These are phyloP conservation scores for Ustilago curta DNA, from an alignment of 1,284 basidiomycete genomes.

Conservation along the genomic window DNA sequence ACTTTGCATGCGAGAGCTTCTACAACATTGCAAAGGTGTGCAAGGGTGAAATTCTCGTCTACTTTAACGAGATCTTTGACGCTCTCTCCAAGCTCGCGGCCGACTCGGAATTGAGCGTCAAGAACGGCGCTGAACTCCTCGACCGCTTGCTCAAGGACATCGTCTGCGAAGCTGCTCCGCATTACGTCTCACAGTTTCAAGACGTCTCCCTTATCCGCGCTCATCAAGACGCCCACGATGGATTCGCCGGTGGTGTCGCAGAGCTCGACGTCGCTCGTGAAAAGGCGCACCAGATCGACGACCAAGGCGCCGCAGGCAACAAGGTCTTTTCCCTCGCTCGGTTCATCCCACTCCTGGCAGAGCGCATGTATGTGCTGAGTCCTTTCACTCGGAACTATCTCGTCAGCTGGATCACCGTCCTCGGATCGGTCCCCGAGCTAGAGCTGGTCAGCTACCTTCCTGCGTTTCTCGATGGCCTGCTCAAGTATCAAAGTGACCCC, in stretches of 20 bases:
- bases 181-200: slow-evolving; percentile 89
- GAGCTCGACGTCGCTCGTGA: slow-evolving; percentile 66
- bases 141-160: slow-evolving; percentile 97
- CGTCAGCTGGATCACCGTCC: slow-evolving; percentile 93
- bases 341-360: slow-evolving; percentile 92
- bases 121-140: slow-evolving; percentile 98
- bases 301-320: slow-evolving; percentile 53
- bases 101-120: slow-evolving; percentile 94
- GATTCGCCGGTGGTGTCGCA: slow-evolving; percentile 51
- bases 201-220: slow-evolving; percentile 72
- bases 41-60: slow-evolving; percentile 94
- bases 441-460: slow-evolving; percentile 94
- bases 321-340: slow-evolving; percentile 87
- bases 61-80: slow-evolving; percentile 99
- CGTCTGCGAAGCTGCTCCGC: slow-evolving; percentile 93
- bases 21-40: slow-evolving; percentile 98
- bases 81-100: slow-evolving; percentile 97
- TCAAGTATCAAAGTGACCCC: slow-evolving; percentile 92
- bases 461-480: slow-evolving; percentile 89
- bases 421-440: slow-evolving; percentile 95
- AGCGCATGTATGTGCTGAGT: slow-evolving; percentile 92
- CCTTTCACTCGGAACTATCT: slow-evolving; percentile 96
- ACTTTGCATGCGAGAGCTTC: slow-evolving; percentile 96
- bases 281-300: slow-evolving; percentile 57
- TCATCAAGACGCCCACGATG: slow-evolving; percentile 73